Evolutionary conservation across 2,329 filamentous ascomycete species (phyloP).

Genomic region (Hymenoscyphus salicellus): DNA sequence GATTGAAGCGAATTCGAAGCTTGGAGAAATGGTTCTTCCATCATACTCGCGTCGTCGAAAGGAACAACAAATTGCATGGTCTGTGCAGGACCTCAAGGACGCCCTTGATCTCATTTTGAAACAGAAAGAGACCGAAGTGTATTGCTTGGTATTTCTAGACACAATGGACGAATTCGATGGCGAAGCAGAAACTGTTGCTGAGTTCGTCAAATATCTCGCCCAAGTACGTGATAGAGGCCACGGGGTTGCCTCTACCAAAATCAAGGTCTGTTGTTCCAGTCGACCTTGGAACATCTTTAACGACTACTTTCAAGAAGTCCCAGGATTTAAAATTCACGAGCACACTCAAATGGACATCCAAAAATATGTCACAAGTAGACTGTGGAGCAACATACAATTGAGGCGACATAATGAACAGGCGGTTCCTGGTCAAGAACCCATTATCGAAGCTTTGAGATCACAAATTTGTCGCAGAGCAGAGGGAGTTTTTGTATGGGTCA

Average conservation of each 20-base stretch:
- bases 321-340: slow-evolving; percentile 7
- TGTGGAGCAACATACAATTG: not conserved
- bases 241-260: not conserved
- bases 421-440: too few relatives aligned
- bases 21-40: slow-evolving; percentile 3
- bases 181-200: not conserved
- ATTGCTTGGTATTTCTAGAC: slow-evolving; percentile 14
- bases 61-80: not conserved
- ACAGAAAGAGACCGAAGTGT: not conserved
- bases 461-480: not conserved
- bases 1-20: not conserved
- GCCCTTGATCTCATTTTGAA: not conserved
- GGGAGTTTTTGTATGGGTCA: slow-evolving; percentile 7
- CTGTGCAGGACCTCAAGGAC: not conserved
- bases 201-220: not conserved
- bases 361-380: not conserved
- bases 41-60: not conserved
- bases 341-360: not conserved
- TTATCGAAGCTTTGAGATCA: not conserved
- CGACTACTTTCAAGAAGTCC: not conserved
- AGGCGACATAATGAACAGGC: not conserved
- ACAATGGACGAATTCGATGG: slow-evolving; percentile 15
- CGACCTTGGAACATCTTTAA: not conserved
- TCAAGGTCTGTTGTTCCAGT: slow-evolving; percentile 5
- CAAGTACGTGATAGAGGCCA: not conserved